Base-by-base conservation (phyloP, 257 asterid species). In the Solanum chiquidenum region DNA sequence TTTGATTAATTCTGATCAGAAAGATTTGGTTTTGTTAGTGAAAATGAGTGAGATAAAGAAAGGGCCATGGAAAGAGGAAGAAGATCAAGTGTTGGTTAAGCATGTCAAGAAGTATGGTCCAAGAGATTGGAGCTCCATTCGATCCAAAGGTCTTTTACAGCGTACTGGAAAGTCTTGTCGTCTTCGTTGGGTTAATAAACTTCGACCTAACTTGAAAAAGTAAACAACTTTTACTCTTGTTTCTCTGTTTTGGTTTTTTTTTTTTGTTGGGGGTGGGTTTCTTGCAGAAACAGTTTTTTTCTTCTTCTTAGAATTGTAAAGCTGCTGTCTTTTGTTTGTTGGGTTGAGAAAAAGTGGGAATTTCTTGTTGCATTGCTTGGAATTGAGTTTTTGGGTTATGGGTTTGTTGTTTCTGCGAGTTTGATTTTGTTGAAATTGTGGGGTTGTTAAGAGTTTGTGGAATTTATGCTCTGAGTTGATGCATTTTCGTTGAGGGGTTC, bases 91-190 rank as follows among this genome's bases (percentile, higher is more conserved):
- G n/a, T 87, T 96, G 83, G 83, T 93, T 3, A 92, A 93, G 49
- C 99, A 96, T 87, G 98, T 96, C 21, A 90, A 86, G 35, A 94
- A 92, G 29, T 90, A 92, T 83, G 99, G 99, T 25, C 95, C 98
- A 5, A 60, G 98, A 75, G 98, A 95, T 86, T 96, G 98, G 99
- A 96, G 98, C 98, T 94, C 98, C 96, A 92, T 96, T 96, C 99
- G 96, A 94, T 94, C 98, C 98, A 96, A 95, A 91, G 99, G 99
- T 74, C 98, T 96, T n/a, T 87, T 96, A 76, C 91, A 89, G n/a
- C 93, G 99, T 9, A 94, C 98, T 80, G 99, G 98, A n/a, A 96
- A 96, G 74, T 96, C 99, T 27, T 96, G 99, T 87, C 98, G 98
- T 83, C 98, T 96, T 85, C 98, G 99, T 33, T 96, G 99, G 98